Evolutionary conservation across 768 basidiomycete genomes (phyloP).

Genomic region (Trametes gibbosa): DNA sequence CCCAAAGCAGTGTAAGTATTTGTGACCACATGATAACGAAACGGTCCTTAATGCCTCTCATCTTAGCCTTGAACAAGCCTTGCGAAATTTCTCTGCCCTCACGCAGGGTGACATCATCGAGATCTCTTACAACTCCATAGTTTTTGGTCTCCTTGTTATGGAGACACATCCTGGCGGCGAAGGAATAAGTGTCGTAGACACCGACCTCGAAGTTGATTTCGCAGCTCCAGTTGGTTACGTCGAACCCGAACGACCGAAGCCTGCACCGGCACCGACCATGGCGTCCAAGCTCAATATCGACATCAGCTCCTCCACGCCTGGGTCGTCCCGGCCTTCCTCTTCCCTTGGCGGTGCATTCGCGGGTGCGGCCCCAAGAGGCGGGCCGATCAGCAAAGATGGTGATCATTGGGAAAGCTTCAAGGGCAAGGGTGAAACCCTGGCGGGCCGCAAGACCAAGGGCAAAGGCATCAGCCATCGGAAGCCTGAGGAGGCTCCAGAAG

Average conservation of each 20-base stretch:
- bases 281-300: conserved; percentile 96
- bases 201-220: conserved; percentile 98
- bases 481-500: conserved; percentile 72
- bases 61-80: conserved; percentile 84
- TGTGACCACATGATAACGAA: too few species aligned
- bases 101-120: conserved; percentile 98
- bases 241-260: conserved; percentile 86
- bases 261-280: conserved; percentile 85
- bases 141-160: conserved; percentile 95
- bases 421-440: conserved; percentile 88
- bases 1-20: conserved; percentile 88
- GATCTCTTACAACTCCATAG: conserved; percentile 93
- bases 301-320: conserved; percentile 79
- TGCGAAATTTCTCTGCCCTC: conserved; percentile 88
- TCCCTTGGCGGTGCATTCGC: conserved; percentile 68
- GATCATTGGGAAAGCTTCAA: conserved; percentile 96
- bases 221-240: conserved; percentile 91
- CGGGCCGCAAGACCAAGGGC: conserved; percentile 91
- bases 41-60: not conserved
- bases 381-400: conserved; percentile 67
- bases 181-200: conserved; percentile 89
- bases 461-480: conserved; percentile 86
- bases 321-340: conserved; percentile 79
- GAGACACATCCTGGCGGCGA: conserved; percentile 83
- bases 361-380: conserved; percentile 44